A percentile compares a stretch with the other conserved stretches of the same genome.
phyloP scores from a whole-genome alignment of 441 rosid genomes.

The Bruguiera hainesii region DNA sequence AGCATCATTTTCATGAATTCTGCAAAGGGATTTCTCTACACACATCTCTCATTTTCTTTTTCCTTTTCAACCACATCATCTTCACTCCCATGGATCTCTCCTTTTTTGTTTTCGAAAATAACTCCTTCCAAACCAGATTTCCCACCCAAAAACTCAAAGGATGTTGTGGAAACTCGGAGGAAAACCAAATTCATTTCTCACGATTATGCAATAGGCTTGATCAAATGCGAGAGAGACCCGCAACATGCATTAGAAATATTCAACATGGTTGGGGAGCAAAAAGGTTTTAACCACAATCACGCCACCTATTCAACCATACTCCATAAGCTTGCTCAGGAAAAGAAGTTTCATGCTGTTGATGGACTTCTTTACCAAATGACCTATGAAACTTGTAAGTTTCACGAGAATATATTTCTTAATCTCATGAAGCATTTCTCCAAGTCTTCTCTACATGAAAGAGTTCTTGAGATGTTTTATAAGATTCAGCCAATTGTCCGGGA shows the following conservation, averaged over 20 bases:
- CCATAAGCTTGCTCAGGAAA: conserved; percentile 61
- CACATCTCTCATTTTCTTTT: conserved; percentile 32
- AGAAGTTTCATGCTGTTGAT: conserved; percentile 73
- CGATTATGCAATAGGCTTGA: conserved; percentile 51
- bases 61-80: conserved; percentile 30
- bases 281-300: conserved; percentile 74
- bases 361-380: conserved; percentile 70
- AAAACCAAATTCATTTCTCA: conserved; percentile 60
- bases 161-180: conserved; percentile 19
- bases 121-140: conserved; percentile 26
- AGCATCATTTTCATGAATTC: conserved; percentile 25
- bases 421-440: conserved; percentile 71
- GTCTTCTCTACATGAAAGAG: conserved; percentile 46
- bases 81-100: conserved; percentile 65
- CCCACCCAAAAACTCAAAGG: conserved; percentile 31
- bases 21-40: conserved; percentile 7
- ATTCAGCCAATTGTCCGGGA: conserved; percentile 62
- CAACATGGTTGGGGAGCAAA: conserved; percentile 60
- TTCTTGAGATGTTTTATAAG: conserved; percentile 64
- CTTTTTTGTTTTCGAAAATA: conserved; percentile 32
- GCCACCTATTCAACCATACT: conserved; percentile 70
- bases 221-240: conserved; percentile 67
- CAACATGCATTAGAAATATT: conserved; percentile 64
- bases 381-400: conserved; percentile 77
- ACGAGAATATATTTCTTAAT: conserved; percentile 69